Conservation (phyloP, 495 filamentous ascomycete genomes). For the Aspergillus cavernicola region DNA sequence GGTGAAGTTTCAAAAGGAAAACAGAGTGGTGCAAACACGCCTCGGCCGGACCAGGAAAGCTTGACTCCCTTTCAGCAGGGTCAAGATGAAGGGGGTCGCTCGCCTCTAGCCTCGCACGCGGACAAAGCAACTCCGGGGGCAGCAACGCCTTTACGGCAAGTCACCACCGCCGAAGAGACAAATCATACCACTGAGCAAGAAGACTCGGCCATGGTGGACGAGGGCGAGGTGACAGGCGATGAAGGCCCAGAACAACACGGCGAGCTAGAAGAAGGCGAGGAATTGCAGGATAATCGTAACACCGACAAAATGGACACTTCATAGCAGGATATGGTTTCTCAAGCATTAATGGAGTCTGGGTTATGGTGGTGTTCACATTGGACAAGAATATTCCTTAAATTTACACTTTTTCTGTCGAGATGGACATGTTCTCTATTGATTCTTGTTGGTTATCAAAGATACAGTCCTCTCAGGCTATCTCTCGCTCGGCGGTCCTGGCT, state of each 20-base stretch:
- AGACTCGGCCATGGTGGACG: constrained; percentile 56
- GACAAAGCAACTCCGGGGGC: constrained; percentile 33
- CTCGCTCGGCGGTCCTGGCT: constrained; percentile 49
- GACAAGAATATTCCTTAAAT: constrained; percentile 18
- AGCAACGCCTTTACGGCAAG: constrained; percentile 42
- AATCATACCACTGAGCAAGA: constrained; percentile 38
- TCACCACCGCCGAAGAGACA: constrained; percentile 32
- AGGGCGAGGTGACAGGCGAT: constrained; percentile 57
- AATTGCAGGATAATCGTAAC: constrained; percentile 46
- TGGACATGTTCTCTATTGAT: constrained; percentile 5
- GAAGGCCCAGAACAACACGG: constrained; percentile 37
- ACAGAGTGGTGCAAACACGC: constrained; percentile 59
- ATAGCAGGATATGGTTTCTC: constrained; percentile 17
- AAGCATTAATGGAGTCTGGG: constrained; percentile 31
- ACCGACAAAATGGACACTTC: constrained; percentile 71
- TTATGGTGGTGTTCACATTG: constrained; percentile 30
- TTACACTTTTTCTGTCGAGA: constrained; percentile 15
- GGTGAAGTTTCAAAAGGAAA: constrained; percentile 55
- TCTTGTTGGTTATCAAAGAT: background rate
- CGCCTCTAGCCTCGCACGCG: constrained; percentile 28
- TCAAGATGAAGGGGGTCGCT: constrained; percentile 41
- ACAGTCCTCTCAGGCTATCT: constrained; percentile 29
- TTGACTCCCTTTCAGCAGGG: constrained; percentile 47
- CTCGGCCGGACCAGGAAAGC: constrained; percentile 54
- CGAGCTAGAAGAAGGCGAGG: constrained; percentile 46